Conservation (phyloP, 2,329 filamentous ascomycete species). For the Ascochyta clinopodiicola region DNA sequence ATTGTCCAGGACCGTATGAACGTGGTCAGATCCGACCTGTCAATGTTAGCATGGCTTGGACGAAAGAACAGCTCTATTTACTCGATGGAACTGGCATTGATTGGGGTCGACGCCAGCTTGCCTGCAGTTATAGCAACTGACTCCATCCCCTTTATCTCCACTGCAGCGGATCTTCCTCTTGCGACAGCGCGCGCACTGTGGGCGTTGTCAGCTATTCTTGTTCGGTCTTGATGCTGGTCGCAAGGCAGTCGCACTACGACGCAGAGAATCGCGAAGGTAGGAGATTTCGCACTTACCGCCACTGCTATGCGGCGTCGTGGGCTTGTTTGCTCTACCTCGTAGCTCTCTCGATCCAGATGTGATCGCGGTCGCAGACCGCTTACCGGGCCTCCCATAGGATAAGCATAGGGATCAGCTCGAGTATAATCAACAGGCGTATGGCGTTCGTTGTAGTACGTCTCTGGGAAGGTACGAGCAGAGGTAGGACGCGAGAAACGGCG, state of each 20-base stretch:
- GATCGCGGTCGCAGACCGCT: conserved; percentile 20
- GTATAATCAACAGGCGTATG: conserved; percentile 26
- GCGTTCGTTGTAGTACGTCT: conserved; percentile 31
- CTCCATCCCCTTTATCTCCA: conserved; percentile 78
- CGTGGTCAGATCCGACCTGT: conserved; percentile 44
- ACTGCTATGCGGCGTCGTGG: conserved; percentile 59
- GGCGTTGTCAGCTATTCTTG: background rate
- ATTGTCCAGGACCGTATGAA: conserved; percentile 32
- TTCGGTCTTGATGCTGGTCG: too few species aligned
- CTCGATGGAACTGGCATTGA: conserved; percentile 80
- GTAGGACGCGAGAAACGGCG: conserved; percentile 26
- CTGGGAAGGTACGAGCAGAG: conserved; percentile 13
- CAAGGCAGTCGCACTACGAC: background rate
- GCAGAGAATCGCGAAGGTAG: background rate
- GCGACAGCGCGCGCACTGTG: conserved; percentile 84
- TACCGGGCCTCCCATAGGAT: conserved; percentile 32
- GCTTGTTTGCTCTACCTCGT: conserved; percentile 40
- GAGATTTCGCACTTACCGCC: conserved; percentile 37
- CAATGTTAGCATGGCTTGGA: conserved; percentile 14
- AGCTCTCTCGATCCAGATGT: conserved; percentile 25
- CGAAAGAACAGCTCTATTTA: conserved; percentile 46
- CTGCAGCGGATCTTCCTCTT: conserved; percentile 96
- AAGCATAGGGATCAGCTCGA: conserved; percentile 36
- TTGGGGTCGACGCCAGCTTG: conserved; percentile 68
- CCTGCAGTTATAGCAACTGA: conserved; percentile 83